These are phyloP conservation scores for Glutinoglossum americanum DNA, from an alignment of 495 filamentous ascomycete species.

Conservation along the genomic window DNA sequence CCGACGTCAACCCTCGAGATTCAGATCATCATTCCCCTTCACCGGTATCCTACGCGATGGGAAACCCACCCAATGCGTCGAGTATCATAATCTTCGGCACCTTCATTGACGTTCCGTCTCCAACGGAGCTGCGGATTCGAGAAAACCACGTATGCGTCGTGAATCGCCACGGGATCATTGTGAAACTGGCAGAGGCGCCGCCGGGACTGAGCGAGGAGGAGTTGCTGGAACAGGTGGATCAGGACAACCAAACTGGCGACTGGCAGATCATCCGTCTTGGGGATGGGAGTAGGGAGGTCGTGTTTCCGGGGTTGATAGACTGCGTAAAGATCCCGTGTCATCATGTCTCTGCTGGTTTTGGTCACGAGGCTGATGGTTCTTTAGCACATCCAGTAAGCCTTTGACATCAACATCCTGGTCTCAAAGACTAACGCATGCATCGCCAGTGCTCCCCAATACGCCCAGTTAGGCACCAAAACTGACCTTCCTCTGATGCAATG, in stretches of 20 bases:
- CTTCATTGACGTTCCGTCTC: background rate
- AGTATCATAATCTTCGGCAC: background rate
- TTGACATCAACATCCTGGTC: too few relatives aligned
- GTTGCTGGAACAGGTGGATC: background rate
- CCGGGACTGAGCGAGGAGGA: too few relatives aligned
- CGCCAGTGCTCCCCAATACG: conserved; percentile 40
- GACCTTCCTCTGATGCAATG: conserved; percentile 37
- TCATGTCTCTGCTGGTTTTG: background rate
- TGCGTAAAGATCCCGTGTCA: background rate
- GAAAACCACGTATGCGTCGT: conserved; percentile 1
- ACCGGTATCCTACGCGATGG: too few relatives aligned
- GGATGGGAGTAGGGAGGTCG: background rate
- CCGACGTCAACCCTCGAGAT: too few relatives aligned
- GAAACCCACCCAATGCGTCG: too few relatives aligned
- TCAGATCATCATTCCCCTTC: too few relatives aligned
- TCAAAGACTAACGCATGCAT: background rate
- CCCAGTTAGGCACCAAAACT: conserved; percentile 35
- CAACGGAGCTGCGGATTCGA: background rate
- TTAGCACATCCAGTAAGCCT: background rate
- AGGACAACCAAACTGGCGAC: background rate
- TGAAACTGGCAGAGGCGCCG: background rate
- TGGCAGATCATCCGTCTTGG: background rate
- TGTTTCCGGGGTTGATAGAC: background rate
- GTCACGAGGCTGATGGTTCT: background rate
- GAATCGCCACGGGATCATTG: background rate